Evolutionary conservation across 495 filamentous ascomycete species (phyloP).

Genomic region (Aspergillus diversus): DNA sequence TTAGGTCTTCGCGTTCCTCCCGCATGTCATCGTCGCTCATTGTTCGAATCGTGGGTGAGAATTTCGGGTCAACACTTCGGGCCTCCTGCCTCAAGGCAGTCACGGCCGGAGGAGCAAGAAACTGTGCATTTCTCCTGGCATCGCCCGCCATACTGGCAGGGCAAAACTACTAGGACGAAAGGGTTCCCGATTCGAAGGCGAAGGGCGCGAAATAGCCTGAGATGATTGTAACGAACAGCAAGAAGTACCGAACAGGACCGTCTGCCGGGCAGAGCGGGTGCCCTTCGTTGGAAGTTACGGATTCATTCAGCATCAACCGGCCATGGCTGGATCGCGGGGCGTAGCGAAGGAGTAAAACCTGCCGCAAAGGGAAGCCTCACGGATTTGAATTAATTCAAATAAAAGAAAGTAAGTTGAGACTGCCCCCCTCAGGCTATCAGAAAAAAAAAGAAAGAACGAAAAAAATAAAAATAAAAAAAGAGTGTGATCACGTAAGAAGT

Average conservation of each 20-base stretch:
- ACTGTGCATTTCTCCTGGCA: conserved; percentile 44
- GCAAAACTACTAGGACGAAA: conserved; percentile 14
- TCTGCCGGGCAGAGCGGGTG: conserved; percentile 55
- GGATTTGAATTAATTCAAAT: neutral
- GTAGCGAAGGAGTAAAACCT: conserved; percentile 19
- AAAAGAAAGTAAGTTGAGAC: neutral
- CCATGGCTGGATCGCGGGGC: conserved; percentile 40
- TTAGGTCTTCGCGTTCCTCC: conserved; percentile 86
- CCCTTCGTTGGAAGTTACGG: conserved; percentile 46
- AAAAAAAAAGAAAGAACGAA: conserved; percentile 16
- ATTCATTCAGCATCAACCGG: conserved; percentile 50
- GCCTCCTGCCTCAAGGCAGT: conserved; percentile 59
- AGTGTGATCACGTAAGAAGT: conserved; percentile 28
- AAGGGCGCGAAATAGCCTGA: conserved; percentile 5
- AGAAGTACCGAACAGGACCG: conserved; percentile 43
- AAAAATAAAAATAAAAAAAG: conserved; percentile 16
- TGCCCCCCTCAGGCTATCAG: neutral
- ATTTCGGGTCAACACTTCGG: conserved; percentile 43
- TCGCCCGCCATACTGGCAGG: conserved; percentile 50
- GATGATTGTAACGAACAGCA: conserved; percentile 11
- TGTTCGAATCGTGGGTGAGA: conserved; percentile 58
- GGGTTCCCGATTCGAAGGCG: conserved; percentile 7
- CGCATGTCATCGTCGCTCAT: conserved; percentile 69
- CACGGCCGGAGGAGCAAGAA: conserved; percentile 55
- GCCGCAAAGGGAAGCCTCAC: conserved; percentile 1